Evolutionary conservation across 2,329 filamentous ascomycete species (phyloP), one percentile per base, ranked within the genome.

Genomic region (Teratosphaeriaceae sp.): DNA sequence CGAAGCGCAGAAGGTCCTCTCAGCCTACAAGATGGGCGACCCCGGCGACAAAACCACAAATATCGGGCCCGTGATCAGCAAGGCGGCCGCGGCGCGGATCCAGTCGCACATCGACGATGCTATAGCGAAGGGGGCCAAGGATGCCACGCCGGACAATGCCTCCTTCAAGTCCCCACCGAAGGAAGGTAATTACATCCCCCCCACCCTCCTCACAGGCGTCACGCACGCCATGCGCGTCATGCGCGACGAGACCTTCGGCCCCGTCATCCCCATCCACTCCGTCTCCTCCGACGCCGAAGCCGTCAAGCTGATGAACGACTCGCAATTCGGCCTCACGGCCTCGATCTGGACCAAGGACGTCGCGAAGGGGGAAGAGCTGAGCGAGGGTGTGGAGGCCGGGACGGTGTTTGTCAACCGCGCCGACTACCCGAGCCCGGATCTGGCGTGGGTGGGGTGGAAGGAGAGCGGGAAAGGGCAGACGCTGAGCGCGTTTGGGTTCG

Each of bases 401-500:
- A 97, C 90, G 1, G 89, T 96, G 38, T 97, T 96, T 68, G 86
- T 97, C 57, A 97, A 97, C 65, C 79, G 90, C 57, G 88, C 86
- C 60, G 90, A 97, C 65, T 97, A 80, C 65, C 90, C 90, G 37
- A 88, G 84, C 63, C 88, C 90, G 49, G 88, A 64, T 55, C 56
- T 65, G 16, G 61, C 61, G 12, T 65, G 62, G 62, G 92, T 89
- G 2, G 90, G 90, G 9, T 96, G 88, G 88, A 97, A 97, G 73
- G 88, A 95, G 64, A 95, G 88, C 47, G 90, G 90, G 51, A 89
- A 86, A 65, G 90, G 90, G 18, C 84, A 89, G 55, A 96, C 89
- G 8, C 69, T 97, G 56, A 92, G 88, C 68, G 82, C 73, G 56
- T 94, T 89, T 59, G 90, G 90, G 9, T 97, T 94, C 61, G 90